Evolutionary conservation across 164 flowering plant genomes (phyloP).

Genomic region (Chimonanthus salicifolius): DNA sequence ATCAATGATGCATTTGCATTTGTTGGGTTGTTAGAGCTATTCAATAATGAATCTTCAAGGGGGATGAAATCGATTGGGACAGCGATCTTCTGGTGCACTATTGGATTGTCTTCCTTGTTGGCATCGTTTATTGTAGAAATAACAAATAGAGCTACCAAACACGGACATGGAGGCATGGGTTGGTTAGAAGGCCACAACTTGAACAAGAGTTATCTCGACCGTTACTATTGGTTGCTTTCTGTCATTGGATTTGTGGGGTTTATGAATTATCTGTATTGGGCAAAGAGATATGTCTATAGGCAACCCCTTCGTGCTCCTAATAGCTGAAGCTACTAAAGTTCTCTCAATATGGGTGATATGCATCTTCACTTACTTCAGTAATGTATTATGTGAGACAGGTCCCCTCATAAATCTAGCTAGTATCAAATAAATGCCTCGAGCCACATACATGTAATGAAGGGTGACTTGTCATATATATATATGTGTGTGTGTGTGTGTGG

Average conservation of each 20-base stretch:
- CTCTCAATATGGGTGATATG: too few relatives aligned
- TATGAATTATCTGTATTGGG: conserved; percentile 23
- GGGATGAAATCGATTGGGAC: conserved; percentile 35
- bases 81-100: conserved; percentile 40
- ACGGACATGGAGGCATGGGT: conserved; percentile 13
- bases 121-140: conserved; percentile 52
- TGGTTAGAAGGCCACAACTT: conserved; percentile 31
- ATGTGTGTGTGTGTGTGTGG: background rate
- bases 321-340: background rate
- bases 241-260: conserved; percentile 17
- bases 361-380: too few relatives aligned
- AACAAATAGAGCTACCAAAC: conserved; percentile 35
- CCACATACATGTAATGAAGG: background rate
- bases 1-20: conserved; percentile 60
- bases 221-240: conserved; percentile 30
- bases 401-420: too few relatives aligned
- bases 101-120: conserved; percentile 62
- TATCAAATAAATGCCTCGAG: too few relatives aligned
- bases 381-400: too few relatives aligned
- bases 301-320: background rate
- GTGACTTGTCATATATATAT: background rate
- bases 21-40: conserved; percentile 14
- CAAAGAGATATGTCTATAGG: conserved; percentile 19
- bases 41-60: conserved; percentile 59
- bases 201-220: conserved; percentile 20